phyloP scores from a whole-genome alignment of 345 rosid genomes.

The Geranium brycei region DNA sequence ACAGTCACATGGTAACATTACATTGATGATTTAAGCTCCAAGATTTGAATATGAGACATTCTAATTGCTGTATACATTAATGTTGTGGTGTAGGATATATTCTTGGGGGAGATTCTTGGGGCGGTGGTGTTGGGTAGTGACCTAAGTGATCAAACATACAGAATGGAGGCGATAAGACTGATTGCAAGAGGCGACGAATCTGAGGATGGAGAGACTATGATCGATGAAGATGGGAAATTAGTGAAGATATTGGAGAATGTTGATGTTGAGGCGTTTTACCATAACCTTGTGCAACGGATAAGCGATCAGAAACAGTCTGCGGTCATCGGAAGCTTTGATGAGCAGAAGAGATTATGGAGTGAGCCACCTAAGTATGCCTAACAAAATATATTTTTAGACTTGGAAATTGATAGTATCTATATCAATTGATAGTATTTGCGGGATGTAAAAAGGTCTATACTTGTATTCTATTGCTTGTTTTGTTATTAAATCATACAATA shows the following conservation, averaged over 20 bases:
- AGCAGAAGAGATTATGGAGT: constrained; percentile 57
- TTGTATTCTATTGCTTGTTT: no score
- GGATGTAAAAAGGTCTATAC: no score
- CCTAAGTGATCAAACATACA: constrained; percentile 19
- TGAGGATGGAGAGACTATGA: constrained; percentile 37
- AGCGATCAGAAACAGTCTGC: constrained; percentile 49
- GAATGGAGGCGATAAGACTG: constrained; percentile 32
- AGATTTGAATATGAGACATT: no score
- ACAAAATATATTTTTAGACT: not conserved
- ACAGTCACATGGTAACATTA: constrained; percentile 44
- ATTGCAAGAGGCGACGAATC: constrained; percentile 43
- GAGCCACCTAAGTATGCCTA: constrained; percentile 22
- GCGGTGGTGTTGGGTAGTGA: constrained; percentile 41
- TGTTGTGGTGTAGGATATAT: constrained; percentile 38
- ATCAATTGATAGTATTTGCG: no score
- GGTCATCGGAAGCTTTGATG: constrained; percentile 54
- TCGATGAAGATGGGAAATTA: constrained; percentile 30
- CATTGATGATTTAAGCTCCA: not conserved
- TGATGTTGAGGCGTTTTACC: constrained; percentile 25
- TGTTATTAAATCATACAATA: no score
- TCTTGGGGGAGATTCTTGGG: constrained; percentile 76
- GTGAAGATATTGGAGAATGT: constrained; percentile 36
- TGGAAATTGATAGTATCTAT: no score
- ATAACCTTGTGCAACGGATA: constrained; percentile 34
- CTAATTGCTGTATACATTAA: no score